These are phyloP conservation scores for Eutrema heterophyllum DNA, from an alignment of 345 rosid genomes.

Conservation along the genomic window DNA sequence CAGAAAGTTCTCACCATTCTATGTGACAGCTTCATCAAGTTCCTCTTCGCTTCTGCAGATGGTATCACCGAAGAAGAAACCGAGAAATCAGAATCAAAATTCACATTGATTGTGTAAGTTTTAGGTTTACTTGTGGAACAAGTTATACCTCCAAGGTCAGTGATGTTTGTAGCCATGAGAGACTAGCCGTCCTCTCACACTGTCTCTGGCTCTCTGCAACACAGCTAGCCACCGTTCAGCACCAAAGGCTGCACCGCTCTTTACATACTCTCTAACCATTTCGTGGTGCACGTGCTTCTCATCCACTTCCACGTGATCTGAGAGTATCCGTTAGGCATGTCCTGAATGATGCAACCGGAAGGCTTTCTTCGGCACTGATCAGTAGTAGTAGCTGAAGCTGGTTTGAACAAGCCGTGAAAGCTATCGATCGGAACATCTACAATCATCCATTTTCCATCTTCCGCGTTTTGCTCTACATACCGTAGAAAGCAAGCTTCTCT, in stretches of 20 bases:
- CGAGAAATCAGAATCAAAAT: not conserved
- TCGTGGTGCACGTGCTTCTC: slow-evolving; percentile 34
- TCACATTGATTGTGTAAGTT: not conserved
- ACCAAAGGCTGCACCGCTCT: slow-evolving; percentile 47
- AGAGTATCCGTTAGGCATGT: slow-evolving; percentile 48
- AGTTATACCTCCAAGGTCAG: slow-evolving; percentile 35
- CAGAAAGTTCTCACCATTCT: slow-evolving; percentile 73
- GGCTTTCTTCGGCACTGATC: slow-evolving; percentile 51
- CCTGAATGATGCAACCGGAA: slow-evolving; percentile 69
- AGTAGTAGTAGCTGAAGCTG: not conserved
- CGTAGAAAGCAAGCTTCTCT: slow-evolving; percentile 49
- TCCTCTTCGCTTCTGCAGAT: slow-evolving; percentile 61
- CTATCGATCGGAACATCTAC: slow-evolving; percentile 64
- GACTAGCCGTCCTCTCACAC: slow-evolving; percentile 37
- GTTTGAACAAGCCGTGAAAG: slow-evolving; percentile 7
- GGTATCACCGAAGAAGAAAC: slow-evolving; percentile 49
- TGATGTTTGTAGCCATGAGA: slow-evolving; percentile 32
- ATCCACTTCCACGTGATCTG: slow-evolving; percentile 60
- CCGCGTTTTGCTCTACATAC: slow-evolving; percentile 47
- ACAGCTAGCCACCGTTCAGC: slow-evolving; percentile 55
- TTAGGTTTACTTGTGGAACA: slow-evolving; percentile 26
- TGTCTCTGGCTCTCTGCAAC: slow-evolving; percentile 34
- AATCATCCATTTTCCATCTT: slow-evolving; percentile 54
- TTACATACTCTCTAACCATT: slow-evolving; percentile 31
- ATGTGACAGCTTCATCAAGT: slow-evolving; percentile 68